Evolutionary conservation across 345 rosid species (phyloP), one percentile per base, ranked within the genome.

Genomic region (Murraya paniculata): DNA sequence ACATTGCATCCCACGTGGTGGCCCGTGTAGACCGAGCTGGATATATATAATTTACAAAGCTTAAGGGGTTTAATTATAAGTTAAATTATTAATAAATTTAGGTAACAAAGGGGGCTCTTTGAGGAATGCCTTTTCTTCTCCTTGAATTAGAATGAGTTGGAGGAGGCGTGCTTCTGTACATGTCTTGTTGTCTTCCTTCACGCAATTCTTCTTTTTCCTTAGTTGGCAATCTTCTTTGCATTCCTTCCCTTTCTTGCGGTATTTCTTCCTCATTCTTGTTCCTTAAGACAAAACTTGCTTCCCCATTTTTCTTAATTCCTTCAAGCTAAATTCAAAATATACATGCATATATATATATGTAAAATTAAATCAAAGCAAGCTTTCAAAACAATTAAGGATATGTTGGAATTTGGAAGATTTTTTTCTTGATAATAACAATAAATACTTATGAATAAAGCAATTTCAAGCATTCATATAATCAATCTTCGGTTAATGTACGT

Each of bases 41-140:
- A 83, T 28, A 5, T 24, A 45, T 30, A 31, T 39, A 39, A 60
- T 74, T 27, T 74, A 74, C 68, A 60, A 38, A 21, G 41, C 68
- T 35, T 70, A 25, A 28, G 25, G 59, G 57, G 31, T 36, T 48
- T 28, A 30, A 53, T 71, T 53, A 73, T 28, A 59, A 36, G 9
- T 38, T 57, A 13, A n/a, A 57, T 22, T 73, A 24, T 19, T 19
- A 5, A 31, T 30, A 38, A 18, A 55, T 79, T 73, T 73, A 79
- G 66, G 77, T 78, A 68, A 79, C 80, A 21, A 84, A 86, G 31
- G 89, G 85, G 22, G 89, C 89, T 72, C 89, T 81, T 24, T 78
- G 87, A 19, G 89, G 89, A 53, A 84, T 78, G 75, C 89, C 89
- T 74, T 86, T 84, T 71, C 89, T 82, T 75, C 86, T 77, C 80